Conservation (phyloP, 139 green algal genomes). For the Auxenochlorella protothecoides region DNA sequence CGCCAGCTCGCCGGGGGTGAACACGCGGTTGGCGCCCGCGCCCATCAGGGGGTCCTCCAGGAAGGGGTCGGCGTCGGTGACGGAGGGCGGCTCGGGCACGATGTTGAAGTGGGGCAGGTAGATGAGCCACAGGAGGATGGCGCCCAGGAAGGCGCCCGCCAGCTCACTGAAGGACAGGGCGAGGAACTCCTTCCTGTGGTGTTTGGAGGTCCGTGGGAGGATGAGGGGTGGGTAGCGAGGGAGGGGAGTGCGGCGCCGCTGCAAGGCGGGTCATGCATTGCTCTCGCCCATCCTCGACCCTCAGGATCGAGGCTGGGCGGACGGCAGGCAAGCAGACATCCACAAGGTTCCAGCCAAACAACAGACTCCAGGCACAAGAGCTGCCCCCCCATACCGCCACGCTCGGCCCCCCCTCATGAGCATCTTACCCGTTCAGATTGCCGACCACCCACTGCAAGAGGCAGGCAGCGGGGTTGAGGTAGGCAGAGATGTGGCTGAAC, state of each 20-base stretch:
- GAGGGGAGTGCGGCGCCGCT: too few species aligned
- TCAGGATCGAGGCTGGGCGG: too few species aligned
- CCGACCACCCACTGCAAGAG: conserved; percentile 16
- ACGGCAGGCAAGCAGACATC: neutral
- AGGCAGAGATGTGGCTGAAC: conserved; percentile 20
- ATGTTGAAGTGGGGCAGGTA: conserved; percentile 22
- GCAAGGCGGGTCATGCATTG: too few species aligned
- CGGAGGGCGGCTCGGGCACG: conserved; percentile 29
- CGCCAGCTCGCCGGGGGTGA: neutral
- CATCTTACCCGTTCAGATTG: neutral
- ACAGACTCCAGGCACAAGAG: neutral
- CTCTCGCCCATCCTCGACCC: too few species aligned
- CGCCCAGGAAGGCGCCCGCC: conserved; percentile 12
- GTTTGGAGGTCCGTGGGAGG: neutral
- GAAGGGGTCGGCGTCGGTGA: conserved; percentile 11
- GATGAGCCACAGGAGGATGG: neutral
- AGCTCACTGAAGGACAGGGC: conserved; percentile 26
- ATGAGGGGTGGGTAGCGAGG: too few species aligned
- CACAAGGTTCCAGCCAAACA: neutral
- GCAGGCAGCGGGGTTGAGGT: conserved; percentile 20
- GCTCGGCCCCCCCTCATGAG: too few species aligned
- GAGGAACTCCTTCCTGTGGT: conserved; percentile 13
- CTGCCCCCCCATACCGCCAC: too few species aligned
- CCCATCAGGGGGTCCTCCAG: neutral
- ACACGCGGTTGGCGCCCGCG: neutral